Evolutionary conservation across 257 asterid species (phyloP), one percentile per base, ranked within the genome.

Genomic region (Leonotis leonurus): DNA sequence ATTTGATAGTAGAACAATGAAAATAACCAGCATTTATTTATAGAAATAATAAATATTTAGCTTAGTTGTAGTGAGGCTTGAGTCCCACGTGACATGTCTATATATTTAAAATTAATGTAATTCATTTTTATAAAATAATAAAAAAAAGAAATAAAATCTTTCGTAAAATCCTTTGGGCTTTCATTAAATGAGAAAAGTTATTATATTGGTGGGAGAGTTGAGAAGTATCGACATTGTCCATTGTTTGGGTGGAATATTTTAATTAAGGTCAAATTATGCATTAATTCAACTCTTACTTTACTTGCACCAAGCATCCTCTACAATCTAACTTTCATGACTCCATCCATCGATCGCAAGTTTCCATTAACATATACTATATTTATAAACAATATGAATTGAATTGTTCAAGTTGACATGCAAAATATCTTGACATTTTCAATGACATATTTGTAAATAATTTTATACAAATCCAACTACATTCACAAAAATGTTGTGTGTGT

Each of bases 211-310:
- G n/a, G 50, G 20, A 14, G 26, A 52, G 24, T 53, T 25, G 13
- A 5, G 53, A 33, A 20, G 21, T 60, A 25, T 6, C 32, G 21
- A 17, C 11, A 10, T 21, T 20, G 40, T 58, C 37, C 64, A 50
- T 10, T 75, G 56, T 64, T 77, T 72, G 78, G 73, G 58, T 39
- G 60, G 22, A n/a, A 57, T 48, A 41, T 27, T n/a, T n/a, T n/a
- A n/a, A n/a, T n/a, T n/a, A 71, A 57, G 57, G 77, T 70, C 81
- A 29, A 48, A 13, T 11, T 24, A 36, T 33, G 26, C 11, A 43
- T 32, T 25, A 39, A 41, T 40, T 26, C 5, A 59, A 40, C 65
- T 59, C 37, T 59, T 59, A 40, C 64, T 39, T 59, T 59, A 40
- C 64, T 39, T 58, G 64, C 51, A 59, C 26, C 16, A n/a, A n/a